Conservation (phyloP, 73 alveolate genomes). For the Halteria grandinella region DNA sequence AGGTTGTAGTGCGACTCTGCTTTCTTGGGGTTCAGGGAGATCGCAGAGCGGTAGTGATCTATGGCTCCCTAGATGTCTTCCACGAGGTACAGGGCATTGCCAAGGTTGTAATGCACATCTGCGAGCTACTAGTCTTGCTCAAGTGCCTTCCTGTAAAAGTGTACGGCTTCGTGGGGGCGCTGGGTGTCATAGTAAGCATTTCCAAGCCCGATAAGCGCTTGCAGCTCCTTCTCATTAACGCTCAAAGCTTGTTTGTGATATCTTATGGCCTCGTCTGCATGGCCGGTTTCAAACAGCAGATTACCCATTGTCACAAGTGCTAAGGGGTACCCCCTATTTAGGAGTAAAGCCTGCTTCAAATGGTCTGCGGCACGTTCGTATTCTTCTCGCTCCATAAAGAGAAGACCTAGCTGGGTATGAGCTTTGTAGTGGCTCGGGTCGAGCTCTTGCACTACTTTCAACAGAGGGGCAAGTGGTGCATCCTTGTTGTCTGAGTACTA, state of each 20-base stretch:
- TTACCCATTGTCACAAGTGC: slow-evolving; percentile 74
- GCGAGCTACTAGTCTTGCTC: slow-evolving; percentile 54
- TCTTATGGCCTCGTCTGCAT: slow-evolving; percentile 66
- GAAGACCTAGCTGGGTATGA: slow-evolving; percentile 56
- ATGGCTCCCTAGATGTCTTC: slow-evolving; percentile 73
- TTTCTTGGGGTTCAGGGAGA: slow-evolving; percentile 66
- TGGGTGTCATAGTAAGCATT: slow-evolving; percentile 68
- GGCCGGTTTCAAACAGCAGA: slow-evolving; percentile 74
- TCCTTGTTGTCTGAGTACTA: slow-evolving; percentile 38
- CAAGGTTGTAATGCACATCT: slow-evolving; percentile 77
- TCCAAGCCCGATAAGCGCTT: slow-evolving; percentile 73
- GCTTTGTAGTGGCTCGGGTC: slow-evolving; percentile 71
- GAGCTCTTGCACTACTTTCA: slow-evolving; percentile 36
- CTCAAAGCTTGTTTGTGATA: slow-evolving; percentile 66
- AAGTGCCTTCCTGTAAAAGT: slow-evolving; percentile 59
- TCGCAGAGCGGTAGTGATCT: slow-evolving; percentile 61
- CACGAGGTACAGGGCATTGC: slow-evolving; percentile 65
- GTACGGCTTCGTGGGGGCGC: slow-evolving; percentile 60
- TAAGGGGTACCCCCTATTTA: slow-evolving; percentile 52
- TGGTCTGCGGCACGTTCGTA: slow-evolving; percentile 49
- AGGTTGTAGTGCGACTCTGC: slow-evolving; percentile 72
- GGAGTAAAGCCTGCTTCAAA: slow-evolving; percentile 49
- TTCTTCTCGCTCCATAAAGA: slow-evolving; percentile 55
- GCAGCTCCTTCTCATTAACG: slow-evolving; percentile 60
- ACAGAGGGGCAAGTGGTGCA: slow-evolving; percentile 58